Base-by-base conservation (phyloP, 306 rosid species). In the Begonia peltatifolia region DNA sequence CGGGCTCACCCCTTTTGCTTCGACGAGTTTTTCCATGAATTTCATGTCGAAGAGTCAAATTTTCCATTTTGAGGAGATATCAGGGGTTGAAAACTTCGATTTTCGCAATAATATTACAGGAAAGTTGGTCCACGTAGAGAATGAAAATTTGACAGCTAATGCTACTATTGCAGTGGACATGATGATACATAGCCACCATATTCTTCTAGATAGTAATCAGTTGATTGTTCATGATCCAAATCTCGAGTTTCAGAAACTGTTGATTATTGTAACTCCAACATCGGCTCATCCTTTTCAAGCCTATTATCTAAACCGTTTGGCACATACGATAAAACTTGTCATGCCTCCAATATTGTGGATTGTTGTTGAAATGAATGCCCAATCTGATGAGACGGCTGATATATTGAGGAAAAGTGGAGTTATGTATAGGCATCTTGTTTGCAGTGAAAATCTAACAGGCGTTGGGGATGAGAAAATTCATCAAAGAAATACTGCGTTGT, bases 341-440 rank as follows among this genome's bases (percentile, higher is more conserved):
- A 64, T 63, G 0, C 76, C 94, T 54, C 87, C 95, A 51, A 66
- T 85, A 54, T 59, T 85, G 70, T 90, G 95, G 95, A 83, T 90
- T 10, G 87, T 90, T 69, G 94, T 83, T 64, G 97, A 90, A 66
- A 71, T 73, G 82, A 55, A 67, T 59, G 80, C 94, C 60, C 97
- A 90, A 69, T 82, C 90, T 15, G 80, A 73, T 48, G 87, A 90
- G 76, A 85, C 87, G 10, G 81, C 82, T 46, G 82, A 74, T 49
- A 56, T 83, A 50, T 69, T 85, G 81, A 78, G 84, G 66, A 78
- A 68, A 64, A 76, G 82, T 50, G 87, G 95, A 63, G 60, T 85
- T 50, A 75, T 80, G 84, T 90, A 83, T 66, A 83, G 82, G 68
- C 95, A 85, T 71, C 93, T 90, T 16, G 65, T 73, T 66, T 90